A percentile compares a stretch with the other conserved stretches of the same genome.
Evolutionary conservation across 2,329 filamentous ascomycete genomes (phyloP).

Genomic region (Penicillium sp.): DNA sequence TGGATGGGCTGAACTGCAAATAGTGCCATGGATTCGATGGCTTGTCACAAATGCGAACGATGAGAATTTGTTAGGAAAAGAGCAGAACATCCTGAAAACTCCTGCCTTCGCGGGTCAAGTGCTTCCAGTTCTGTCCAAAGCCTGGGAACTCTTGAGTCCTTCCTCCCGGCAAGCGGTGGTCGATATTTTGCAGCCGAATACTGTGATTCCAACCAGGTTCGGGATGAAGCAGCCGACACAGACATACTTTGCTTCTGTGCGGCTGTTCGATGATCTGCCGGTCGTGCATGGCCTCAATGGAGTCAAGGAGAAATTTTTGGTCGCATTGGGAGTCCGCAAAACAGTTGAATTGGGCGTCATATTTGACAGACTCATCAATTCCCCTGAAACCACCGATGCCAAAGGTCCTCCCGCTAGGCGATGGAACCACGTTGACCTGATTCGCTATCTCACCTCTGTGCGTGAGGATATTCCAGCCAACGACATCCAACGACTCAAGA

Average conservation of each 20-base stretch:
- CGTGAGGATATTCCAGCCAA: constrained; percentile 76
- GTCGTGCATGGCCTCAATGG: constrained; percentile 68
- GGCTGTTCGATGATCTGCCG: constrained; percentile 88
- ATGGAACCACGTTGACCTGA: constrained; percentile 91
- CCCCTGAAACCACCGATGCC: constrained; percentile 43
- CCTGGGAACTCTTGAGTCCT: constrained; percentile 74
- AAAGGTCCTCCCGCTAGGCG: constrained; percentile 47
- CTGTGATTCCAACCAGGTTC: constrained; percentile 81
- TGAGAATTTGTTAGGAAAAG: constrained; percentile 50
- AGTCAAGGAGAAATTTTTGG: constrained; percentile 85
- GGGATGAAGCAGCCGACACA: constrained; percentile 83
- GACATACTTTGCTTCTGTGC: constrained; percentile 89
- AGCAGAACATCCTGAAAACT: constrained; percentile 65
- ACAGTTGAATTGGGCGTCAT: constrained; percentile 92
- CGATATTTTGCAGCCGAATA: constrained; percentile 58
- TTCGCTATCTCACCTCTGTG: constrained; percentile 90
- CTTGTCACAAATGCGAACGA: constrained; percentile 62
- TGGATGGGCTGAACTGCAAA: constrained; percentile 78
- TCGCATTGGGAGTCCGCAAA: constrained; percentile 81
- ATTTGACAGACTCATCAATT: constrained; percentile 73
- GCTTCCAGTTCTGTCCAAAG: constrained; percentile 74
- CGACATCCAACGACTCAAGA: constrained; percentile 71
- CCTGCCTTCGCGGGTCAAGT: constrained; percentile 70
- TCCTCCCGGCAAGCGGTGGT: constrained; percentile 61
- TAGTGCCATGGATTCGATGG: constrained; percentile 79